These are phyloP conservation scores for Kentomonas sorsogonicus DNA, from an alignment of 208 protist species.

Conservation along the genomic window DNA sequence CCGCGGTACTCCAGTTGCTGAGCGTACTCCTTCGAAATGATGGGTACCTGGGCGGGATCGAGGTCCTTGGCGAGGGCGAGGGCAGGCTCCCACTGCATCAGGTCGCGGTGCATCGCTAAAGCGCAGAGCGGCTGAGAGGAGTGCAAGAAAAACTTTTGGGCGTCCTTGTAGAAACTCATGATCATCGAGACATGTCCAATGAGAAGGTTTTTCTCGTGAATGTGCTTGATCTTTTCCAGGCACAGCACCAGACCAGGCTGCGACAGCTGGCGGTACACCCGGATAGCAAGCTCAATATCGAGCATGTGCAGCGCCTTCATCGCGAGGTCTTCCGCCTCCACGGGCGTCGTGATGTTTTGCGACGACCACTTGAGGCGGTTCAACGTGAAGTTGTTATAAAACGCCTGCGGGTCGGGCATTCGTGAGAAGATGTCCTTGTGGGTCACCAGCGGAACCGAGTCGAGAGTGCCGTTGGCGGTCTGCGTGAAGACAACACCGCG, in stretches of 20 bases:
- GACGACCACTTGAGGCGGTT: slow-evolving; percentile 87
- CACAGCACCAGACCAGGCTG: slow-evolving; percentile 91
- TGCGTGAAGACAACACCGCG: slow-evolving; percentile 82
- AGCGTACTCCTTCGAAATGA: slow-evolving; percentile 92
- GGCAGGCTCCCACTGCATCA: slow-evolving; percentile 96
- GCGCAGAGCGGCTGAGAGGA: slow-evolving; percentile 90
- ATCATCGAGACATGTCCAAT: slow-evolving; percentile 94
- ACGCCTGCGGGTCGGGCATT: slow-evolving; percentile 58
- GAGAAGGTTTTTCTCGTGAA: slow-evolving; percentile 94
- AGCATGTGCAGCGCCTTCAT: slow-evolving; percentile 90
- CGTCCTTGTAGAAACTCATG: slow-evolving; percentile 90
- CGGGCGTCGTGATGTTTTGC: slow-evolving; percentile 76
- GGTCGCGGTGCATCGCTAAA: slow-evolving; percentile 95
- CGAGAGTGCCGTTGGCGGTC: slow-evolving; percentile 54
- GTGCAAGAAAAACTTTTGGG: slow-evolving; percentile 90
- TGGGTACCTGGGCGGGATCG: slow-evolving; percentile 84
- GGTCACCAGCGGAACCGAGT: slow-evolving; percentile 60
- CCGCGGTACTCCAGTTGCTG: slow-evolving; percentile 95
- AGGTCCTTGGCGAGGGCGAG: slow-evolving; percentile 90
- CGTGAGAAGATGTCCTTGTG: slow-evolving; percentile 57
- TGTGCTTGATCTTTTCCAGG: slow-evolving; percentile 86
- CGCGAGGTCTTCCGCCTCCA: slow-evolving; percentile 83
- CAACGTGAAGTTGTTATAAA: slow-evolving; percentile 90
- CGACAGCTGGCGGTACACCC: slow-evolving; percentile 90
- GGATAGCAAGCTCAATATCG: slow-evolving; percentile 91